Base-by-base conservation (phyloP, 192 early-diverging fungal species). In the Backusella mclennaniae region DNA sequence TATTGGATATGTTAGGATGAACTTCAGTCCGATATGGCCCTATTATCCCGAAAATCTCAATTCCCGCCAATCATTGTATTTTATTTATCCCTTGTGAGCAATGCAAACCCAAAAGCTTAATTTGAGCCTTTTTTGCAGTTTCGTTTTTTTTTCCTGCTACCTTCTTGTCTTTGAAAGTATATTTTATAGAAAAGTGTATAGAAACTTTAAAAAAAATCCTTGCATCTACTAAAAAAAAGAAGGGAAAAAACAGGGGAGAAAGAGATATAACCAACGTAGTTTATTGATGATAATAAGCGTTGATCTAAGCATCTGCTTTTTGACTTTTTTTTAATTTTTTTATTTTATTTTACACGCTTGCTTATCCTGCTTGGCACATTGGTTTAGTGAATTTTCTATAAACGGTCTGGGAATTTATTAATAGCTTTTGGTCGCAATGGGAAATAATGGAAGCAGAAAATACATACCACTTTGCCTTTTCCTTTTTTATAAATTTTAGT, bases 391-490 rank as follows among this genome's bases (percentile, higher is more conserved):
- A 63, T 3, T 56, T 3, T 63, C 56, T 63, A 63, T 14, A 63
- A 63, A 63, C 56, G 56, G 56, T 29, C 56, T 63, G 56, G 21
- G 56, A 63, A 63, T 63, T 63, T 29, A 63, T 63, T 63, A 26
- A 59, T 59, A 59, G 23, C 21, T 26, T 59, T 59, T 59, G 53
- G 3, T 63, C 9, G 19, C 12, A 29, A 29, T 63, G 26, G 29
- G 56, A 59, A 59, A 11, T 3, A 59, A 26, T 29, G 12, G 56
- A 63, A 63, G 12, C 56, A 63, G 21, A 63, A 63, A 26, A 14
- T 12, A 29, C 23, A 59, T 59, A 39, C 9, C 12, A 29, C 23
- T 59, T 23, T 59, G 3, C 26, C 4, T 63, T 29, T 63, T 23
- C 26, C 56, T 29, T 63, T 59, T 63, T 63, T 29, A 29, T 14